phyloP scores from a whole-genome alignment of 164 flowering plant genomes.

The Platanus orientalis region DNA sequence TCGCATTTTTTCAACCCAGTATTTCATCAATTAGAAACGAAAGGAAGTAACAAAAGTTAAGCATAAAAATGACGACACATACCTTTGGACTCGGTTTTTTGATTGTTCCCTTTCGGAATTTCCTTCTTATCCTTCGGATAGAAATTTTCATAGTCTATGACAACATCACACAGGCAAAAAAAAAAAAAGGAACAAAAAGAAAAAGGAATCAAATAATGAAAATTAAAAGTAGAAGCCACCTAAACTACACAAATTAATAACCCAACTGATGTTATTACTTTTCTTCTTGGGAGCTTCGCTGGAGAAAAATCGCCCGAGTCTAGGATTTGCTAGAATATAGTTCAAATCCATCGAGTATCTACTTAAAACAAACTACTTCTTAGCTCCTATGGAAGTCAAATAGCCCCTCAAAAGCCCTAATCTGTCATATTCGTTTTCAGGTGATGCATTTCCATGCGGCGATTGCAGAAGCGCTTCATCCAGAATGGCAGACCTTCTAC shows the following conservation, averaged over 20 bases:
- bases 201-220: background rate
- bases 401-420: slow-evolving; percentile 55
- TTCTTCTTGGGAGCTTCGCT: slow-evolving; percentile 74
- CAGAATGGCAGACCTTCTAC: slow-evolving; percentile 27
- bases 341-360: slow-evolving; percentile 34
- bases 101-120: slow-evolving; percentile 55
- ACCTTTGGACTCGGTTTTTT: slow-evolving; percentile 78
- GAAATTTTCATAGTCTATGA: slow-evolving; percentile 80
- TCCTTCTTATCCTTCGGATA: slow-evolving; percentile 76
- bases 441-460: slow-evolving; percentile 3
- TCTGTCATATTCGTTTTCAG: slow-evolving; percentile 18
- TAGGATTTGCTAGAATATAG: slow-evolving; percentile 41
- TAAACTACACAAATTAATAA: background rate
- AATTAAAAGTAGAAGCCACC: background rate
- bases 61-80: background rate
- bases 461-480: slow-evolving; percentile 12
- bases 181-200: too few relatives aligned
- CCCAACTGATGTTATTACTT: too few relatives aligned
- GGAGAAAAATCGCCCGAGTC: slow-evolving; percentile 47
- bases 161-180: slow-evolving; percentile 3
- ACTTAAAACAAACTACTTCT: slow-evolving; percentile 18
- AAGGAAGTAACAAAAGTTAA: background rate
- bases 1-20: background rate
- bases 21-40: background rate
- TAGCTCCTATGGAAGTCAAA: slow-evolving; percentile 43